Percentiles rank a stretch among this genome's conserved stretches.
Evolutionary conservation across 2,329 filamentous ascomycete species (phyloP).

Genomic region (Bretziella fagacearum): DNA sequence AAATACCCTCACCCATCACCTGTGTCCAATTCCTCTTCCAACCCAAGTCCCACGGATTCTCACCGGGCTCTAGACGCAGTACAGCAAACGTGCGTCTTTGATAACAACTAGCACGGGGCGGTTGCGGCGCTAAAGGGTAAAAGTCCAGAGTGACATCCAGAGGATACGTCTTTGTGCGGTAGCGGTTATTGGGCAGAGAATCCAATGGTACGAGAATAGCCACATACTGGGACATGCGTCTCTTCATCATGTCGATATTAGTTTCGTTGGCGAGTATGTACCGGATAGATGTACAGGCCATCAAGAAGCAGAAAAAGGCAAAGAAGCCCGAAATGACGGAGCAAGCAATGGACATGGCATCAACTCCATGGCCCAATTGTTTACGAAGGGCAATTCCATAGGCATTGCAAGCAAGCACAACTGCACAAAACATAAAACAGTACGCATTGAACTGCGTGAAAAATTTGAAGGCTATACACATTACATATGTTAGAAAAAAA

Average conservation of each 20-base stretch:
- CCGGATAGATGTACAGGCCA: slow-evolving; percentile 56
- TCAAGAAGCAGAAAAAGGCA: slow-evolving; percentile 60
- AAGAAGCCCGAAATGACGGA: slow-evolving; percentile 57
- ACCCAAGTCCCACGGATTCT: slow-evolving; percentile 77
- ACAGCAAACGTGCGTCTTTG: slow-evolving; percentile 61
- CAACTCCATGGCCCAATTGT: slow-evolving; percentile 24
- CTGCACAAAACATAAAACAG: slow-evolving; percentile 47
- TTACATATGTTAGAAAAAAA: slow-evolving; percentile 2
- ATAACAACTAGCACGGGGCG: slow-evolving; percentile 37
- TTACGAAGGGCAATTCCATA: slow-evolving; percentile 43
- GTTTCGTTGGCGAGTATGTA: slow-evolving; percentile 60
- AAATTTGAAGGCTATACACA: slow-evolving; percentile 58
- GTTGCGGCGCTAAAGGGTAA: slow-evolving; percentile 18
- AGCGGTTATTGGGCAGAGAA: slow-evolving; percentile 21
- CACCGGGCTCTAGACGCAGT: slow-evolving; percentile 50
- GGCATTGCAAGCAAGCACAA: slow-evolving; percentile 45
- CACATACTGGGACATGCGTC: slow-evolving; percentile 48
- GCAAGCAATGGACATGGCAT: slow-evolving; percentile 48
- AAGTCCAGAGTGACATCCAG: slow-evolving; percentile 21
- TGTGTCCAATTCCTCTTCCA: slow-evolving; percentile 52
- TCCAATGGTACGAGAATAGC: slow-evolving; percentile 51
- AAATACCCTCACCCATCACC: slow-evolving; percentile 54
- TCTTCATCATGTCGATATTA: slow-evolving; percentile 62
- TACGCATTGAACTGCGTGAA: slow-evolving; percentile 80
- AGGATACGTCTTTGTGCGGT: slow-evolving; percentile 42